Base-by-base conservation (phyloP, 371 early-diverging fungal genomes). In the Gilbertella persicaria region DNA sequence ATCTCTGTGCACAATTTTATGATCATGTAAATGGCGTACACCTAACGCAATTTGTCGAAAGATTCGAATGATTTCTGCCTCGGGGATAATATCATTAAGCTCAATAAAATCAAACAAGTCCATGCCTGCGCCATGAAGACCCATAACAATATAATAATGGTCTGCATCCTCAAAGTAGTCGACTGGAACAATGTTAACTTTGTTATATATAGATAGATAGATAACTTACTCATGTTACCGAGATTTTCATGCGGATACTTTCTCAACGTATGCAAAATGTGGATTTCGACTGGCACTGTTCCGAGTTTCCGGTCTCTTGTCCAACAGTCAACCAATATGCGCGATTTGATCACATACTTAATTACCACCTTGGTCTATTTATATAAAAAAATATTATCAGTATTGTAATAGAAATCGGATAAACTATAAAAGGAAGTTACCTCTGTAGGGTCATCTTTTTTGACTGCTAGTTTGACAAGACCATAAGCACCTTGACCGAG, bases 31-130 rank as follows among this genome's bases (percentile, higher is more conserved):
- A 61, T 90, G 88, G 21, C 68, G 50, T 13, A 94, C 82, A 0
- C 85, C 90, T 17, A 71, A 58, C 5, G 80, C 79, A 37, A 85
- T 71, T 50, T 88, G 90, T 33, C 63, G 60, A 48, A 89, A 88
- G 12, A 89, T 85, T 8, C 53, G 49, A 8, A 76, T 64, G 35
- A 87, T 80, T 45, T 83, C 81, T 7, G 53, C 48, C 60, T 88
- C 87, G 9, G 67, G 58, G 67, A 83, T 80, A 29, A 66, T 58
- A 2, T 75, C 65, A n/a, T 80, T 83, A 29, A 77, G 54, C 57
- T 90, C 91, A 20, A 89, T 87, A 45, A 80, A 89, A 30, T 89
- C 90, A 73, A 89, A 90, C 24, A 90, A 57, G 58, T 88, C 90
- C 77, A 87, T 86, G 6, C 86, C 83, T 2, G 49, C 64, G 14